Percentiles rank a stretch among this genome's conserved stretches.
Evolutionary conservation across 495 filamentous ascomycete species (phyloP).

Genomic region (Pseudotulostoma volvatum): DNA sequence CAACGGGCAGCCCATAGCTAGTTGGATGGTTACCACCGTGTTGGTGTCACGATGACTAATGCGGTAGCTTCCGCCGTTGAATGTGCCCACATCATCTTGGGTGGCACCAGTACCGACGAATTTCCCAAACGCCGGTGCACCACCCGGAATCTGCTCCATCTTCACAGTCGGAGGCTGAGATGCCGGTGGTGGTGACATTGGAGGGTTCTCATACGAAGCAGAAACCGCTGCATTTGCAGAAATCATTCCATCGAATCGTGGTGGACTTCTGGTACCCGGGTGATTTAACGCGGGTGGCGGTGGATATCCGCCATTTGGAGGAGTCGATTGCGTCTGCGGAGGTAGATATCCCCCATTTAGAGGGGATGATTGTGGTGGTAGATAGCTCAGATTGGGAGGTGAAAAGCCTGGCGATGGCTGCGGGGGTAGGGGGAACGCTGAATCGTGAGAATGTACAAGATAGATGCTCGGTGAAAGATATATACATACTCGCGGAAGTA

Average conservation of each 20-base stretch:
- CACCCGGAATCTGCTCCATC: slow-evolving; percentile 20
- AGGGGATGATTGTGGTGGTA: slow-evolving; percentile 16
- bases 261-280: slow-evolving; percentile 6
- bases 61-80: slow-evolving; percentile 88
- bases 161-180: slow-evolving; percentile 12
- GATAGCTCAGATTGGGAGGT: slow-evolving; percentile 21
- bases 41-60: slow-evolving; percentile 89
- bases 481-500: slow-evolving; percentile 6
- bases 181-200: slow-evolving; percentile 8
- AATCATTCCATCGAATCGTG: slow-evolving; percentile 3
- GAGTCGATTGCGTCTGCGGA: slow-evolving; percentile 11
- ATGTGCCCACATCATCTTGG: slow-evolving; percentile 74
- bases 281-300: slow-evolving; percentile 8
- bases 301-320: slow-evolving; percentile 13
- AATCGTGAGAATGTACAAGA: slow-evolving; percentile 1
- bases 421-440: slow-evolving; percentile 5
- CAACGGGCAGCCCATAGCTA: slow-evolving; percentile 79
- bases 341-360: slow-evolving; percentile 10
- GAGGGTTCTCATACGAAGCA: slow-evolving; percentile 8
- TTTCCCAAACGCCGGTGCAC: slow-evolving; percentile 32
- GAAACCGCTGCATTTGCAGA: slow-evolving; percentile 2
- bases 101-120: slow-evolving; percentile 42
- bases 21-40: slow-evolving; percentile 71
- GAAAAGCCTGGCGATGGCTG: slow-evolving; percentile 16
- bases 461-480: neutral